Conservation (phyloP, 305 asterid species). For the Fraxinus paxiana region DNA sequence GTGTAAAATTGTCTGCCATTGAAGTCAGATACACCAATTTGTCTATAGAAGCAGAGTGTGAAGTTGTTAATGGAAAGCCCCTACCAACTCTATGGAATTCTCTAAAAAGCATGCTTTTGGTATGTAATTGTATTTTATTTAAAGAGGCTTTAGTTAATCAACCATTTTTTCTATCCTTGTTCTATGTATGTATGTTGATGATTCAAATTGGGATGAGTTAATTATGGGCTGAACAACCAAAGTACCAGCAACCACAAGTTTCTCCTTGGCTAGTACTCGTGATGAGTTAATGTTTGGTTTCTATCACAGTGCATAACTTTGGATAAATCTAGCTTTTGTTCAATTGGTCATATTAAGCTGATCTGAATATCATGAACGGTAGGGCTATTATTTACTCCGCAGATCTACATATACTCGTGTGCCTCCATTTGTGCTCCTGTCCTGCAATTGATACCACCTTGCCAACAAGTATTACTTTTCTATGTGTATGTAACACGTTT, state of each 20-base stretch:
- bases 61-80: constrained; percentile 75
- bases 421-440: constrained; percentile 1
- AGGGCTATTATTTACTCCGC: neutral
- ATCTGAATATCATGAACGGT: neutral
- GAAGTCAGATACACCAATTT: constrained; percentile 63
- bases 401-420: neutral
- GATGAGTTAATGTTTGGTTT: neutral
- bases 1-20: constrained; percentile 53
- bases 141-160: neutral
- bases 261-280: neutral
- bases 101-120: constrained; percentile 45
- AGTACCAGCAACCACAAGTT: neutral
- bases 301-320: neutral
- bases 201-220: neutral
- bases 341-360: neutral
- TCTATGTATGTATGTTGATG: neutral
- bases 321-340: neutral
- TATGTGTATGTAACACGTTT: neutral
- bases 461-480: neutral
- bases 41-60: constrained; percentile 63
- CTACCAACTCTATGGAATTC: constrained; percentile 81
- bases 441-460: neutral
- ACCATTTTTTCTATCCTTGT: neutral
- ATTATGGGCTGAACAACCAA: neutral
- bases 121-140: constrained; percentile 21